These are phyloP conservation scores for Ganoderma sinense DNA, from an alignment of 1,284 basidiomycete species.

Conservation along the genomic window DNA sequence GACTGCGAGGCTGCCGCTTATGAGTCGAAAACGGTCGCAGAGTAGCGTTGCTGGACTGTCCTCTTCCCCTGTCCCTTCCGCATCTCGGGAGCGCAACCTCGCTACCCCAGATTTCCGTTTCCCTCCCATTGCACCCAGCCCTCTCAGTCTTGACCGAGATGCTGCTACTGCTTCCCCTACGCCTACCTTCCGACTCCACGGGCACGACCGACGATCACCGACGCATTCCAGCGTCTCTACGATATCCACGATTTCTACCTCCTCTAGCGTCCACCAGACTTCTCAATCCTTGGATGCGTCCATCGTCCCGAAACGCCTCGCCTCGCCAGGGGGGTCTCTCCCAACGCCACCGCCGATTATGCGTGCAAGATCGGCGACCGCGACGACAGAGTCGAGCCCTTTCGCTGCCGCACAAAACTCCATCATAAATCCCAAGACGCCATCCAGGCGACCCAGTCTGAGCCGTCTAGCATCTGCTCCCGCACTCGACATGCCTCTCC, in stretches of 20 bases:
- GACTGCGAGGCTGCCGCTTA: conserved; percentile 29
- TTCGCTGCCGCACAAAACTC: conserved; percentile 23
- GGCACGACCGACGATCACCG: conserved; percentile 39
- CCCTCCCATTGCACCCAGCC: conserved; percentile 39
- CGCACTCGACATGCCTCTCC: conserved; percentile 55
- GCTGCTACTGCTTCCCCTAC: conserved; percentile 19
- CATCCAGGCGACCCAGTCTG: conserved; percentile 49
- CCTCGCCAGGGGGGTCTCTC: conserved; percentile 41
- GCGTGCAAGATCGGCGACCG: conserved; percentile 60
- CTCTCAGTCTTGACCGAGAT: conserved; percentile 12
- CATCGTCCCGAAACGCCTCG: conserved; percentile 41
- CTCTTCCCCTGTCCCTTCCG: conserved; percentile 25
- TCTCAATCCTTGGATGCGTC: conserved; percentile 63
- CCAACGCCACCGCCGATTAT: conserved; percentile 48
- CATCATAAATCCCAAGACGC: conserved; percentile 22
- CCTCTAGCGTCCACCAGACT: conserved; percentile 50
- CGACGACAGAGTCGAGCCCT: conserved; percentile 43
- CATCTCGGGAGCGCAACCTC: conserved; percentile 41
- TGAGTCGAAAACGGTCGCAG: conserved; percentile 51
- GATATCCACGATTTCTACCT: conserved; percentile 36
- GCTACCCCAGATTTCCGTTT: conserved; percentile 54
- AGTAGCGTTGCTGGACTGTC: conserved; percentile 47
- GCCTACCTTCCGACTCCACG: conserved; percentile 32
- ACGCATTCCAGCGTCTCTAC: conserved; percentile 46
- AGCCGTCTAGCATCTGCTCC: conserved; percentile 54